Conservation (phyloP, 306 rosid genomes). For the Carpinus fangiana region DNA sequence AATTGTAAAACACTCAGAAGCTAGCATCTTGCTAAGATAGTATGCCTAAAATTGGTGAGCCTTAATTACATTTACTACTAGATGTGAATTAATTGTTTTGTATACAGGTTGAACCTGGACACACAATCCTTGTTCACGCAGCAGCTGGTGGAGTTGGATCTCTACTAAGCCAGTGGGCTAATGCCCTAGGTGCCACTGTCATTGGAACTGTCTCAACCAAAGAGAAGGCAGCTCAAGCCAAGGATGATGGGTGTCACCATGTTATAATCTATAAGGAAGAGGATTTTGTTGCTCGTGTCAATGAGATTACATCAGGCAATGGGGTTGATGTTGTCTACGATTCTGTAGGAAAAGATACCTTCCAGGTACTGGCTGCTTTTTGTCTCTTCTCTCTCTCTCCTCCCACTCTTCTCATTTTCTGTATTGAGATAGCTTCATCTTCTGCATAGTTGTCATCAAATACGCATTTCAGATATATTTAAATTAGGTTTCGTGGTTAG, state of each 20-base stretch:
- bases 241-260: constrained; percentile 88
- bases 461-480: background rate
- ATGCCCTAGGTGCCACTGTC: constrained; percentile 87
- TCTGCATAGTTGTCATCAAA: background rate
- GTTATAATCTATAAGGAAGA: constrained; percentile 67
- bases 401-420: background rate
- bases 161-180: constrained; percentile 92
- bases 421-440: constrained; percentile 1
- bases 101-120: constrained; percentile 74
- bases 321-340: constrained; percentile 95
- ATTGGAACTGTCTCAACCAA: constrained; percentile 81
- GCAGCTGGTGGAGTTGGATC: constrained; percentile 99
- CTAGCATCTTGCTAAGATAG: background rate
- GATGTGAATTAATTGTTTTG: background rate
- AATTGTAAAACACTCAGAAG: background rate
- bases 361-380: constrained; percentile 56
- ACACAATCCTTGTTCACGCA: constrained; percentile 79
- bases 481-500: background rate
- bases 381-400: background rate
- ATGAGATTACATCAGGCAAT: constrained; percentile 70
- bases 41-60: background rate
- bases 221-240: constrained; percentile 92
- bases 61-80: background rate
- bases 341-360: constrained; percentile 91
- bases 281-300: constrained; percentile 78